These are phyloP conservation scores for Penicillium flavigenum DNA, from an alignment of 495 filamentous ascomycete genomes.

Conservation along the genomic window DNA sequence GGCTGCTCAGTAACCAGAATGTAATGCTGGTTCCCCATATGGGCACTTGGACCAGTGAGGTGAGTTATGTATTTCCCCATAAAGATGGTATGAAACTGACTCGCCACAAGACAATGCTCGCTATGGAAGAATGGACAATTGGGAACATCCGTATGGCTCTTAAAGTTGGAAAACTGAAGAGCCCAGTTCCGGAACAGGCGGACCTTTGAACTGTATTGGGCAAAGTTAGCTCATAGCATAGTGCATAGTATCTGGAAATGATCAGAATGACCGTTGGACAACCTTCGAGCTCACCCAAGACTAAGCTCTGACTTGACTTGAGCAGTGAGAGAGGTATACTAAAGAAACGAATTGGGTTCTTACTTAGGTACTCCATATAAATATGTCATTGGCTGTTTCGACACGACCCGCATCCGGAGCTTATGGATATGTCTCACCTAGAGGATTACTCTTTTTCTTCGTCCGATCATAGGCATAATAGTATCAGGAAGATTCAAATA, in stretches of 20 bases:
- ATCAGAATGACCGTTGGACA: background rate
- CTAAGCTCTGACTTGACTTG: background rate
- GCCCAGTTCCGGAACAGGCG: constrained; percentile 58
- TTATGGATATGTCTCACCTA: too few relatives aligned
- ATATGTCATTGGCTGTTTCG: too few relatives aligned
- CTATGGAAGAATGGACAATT: constrained; percentile 67
- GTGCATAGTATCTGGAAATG: background rate
- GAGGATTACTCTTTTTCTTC: too few relatives aligned
- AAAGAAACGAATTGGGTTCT: too few relatives aligned
- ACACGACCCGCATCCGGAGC: too few relatives aligned
- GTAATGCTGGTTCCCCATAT: constrained; percentile 67
- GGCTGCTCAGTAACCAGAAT: constrained; percentile 57
- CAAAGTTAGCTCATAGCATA: background rate
- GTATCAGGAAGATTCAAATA: too few relatives aligned
- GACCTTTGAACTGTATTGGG: constrained; percentile 30
- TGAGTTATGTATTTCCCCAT: constrained; percentile 29
- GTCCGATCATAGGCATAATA: too few relatives aligned
- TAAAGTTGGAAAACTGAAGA: constrained; percentile 55
- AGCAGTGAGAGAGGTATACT: background rate
- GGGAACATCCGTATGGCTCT: constrained; percentile 58
- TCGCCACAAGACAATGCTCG: constrained; percentile 50
- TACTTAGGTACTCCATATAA: too few relatives aligned
- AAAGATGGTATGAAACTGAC: constrained; percentile 10
- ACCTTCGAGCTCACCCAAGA: background rate
- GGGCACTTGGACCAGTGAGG: constrained; percentile 67